A percentile compares a stretch with the other conserved stretches of the same genome.
Evolutionary conservation across 768 basidiomycete species (phyloP).

Genomic region (Pulveroboletus frians): DNA sequence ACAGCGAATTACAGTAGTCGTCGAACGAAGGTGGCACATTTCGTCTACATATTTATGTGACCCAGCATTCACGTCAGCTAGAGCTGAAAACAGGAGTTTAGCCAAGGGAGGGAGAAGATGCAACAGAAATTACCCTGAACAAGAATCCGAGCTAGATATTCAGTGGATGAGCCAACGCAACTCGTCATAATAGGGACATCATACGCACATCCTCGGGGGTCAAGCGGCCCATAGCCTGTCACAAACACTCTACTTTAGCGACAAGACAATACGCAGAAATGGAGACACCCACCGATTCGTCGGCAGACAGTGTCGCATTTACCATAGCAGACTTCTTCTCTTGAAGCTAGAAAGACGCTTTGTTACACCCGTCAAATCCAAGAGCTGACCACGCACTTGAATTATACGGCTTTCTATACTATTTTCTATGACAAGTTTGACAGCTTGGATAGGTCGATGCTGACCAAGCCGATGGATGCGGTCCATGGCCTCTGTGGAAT

Average conservation of each 20-base stretch:
- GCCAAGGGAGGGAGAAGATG: not conserved
- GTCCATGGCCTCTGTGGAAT: slow-evolving; percentile 82
- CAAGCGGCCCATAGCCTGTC: slow-evolving; percentile 85
- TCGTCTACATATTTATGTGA: not conserved
- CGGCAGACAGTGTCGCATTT: slow-evolving; percentile 76
- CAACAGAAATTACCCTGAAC: slow-evolving; percentile 36
- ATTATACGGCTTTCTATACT: slow-evolving; percentile 95
- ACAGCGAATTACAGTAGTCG: not conserved
- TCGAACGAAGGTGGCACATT: too few species aligned
- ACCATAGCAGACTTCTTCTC: slow-evolving; percentile 98
- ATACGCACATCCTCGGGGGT: slow-evolving; percentile 73
- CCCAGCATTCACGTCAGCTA: slow-evolving; percentile 4
- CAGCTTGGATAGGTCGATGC: slow-evolving; percentile 85
- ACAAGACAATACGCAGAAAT: slow-evolving; percentile 1
- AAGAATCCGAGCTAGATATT: slow-evolving; percentile 39
- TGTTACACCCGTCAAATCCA: not conserved
- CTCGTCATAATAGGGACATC: not conserved
- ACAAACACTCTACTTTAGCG: slow-evolving; percentile 4
- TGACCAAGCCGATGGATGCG: slow-evolving; percentile 97
- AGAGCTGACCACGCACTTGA: slow-evolving; percentile 43
- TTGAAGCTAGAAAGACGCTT: slow-evolving; percentile 54
- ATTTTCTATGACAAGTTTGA: slow-evolving; percentile 93
- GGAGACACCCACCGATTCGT: slow-evolving; percentile 57
- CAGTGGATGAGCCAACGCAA: slow-evolving; percentile 2
- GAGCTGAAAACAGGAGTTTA: slow-evolving; percentile 11